Base-by-base conservation (phyloP, 192 early-diverging fungal genomes). In the Mycoemilia scoparia region DNA sequence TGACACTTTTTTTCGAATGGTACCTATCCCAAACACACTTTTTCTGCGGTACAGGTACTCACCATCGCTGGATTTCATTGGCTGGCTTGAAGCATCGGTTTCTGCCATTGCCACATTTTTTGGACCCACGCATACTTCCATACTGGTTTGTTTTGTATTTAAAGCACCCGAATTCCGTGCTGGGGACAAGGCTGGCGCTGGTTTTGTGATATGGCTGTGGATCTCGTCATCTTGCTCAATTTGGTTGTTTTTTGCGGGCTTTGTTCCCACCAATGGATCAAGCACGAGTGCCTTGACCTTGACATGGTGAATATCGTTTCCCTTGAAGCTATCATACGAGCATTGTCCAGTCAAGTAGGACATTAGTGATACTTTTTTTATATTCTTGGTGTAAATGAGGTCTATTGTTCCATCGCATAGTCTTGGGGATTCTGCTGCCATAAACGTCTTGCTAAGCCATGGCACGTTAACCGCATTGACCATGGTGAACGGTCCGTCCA, bases 381-480 rank as follows among this genome's bases (percentile, higher is more conserved):
- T 61, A 4, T 36, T 20, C 17, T 68, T 47, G 5, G 61, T 57
- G 26, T 51, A 74, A 27, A 70, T 49, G 24, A 71, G 38, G 36
- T 69, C 47, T 11, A 74, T 41, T 3, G 39, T 43, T 1, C 76
- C 70, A 40, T 71, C 60, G 10, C 51, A 54, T 6, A 74, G 51
- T n/a, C 62, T 56, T 11, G 64, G 51, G 16, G 24, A 32, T 11
- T 62, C 59, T 13, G 67, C 57, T 2, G 65, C 66, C 30, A 69
- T 30, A 39, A 68, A 69, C 24, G 54, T 49, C 21, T 47, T 46
- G 13, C 66, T 49, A 12, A 79, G 57, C 69, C 69, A 79, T 1
- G 76, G 54, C 21, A 71, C 54, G 44, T 73, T 79, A 29, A 60
- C 64, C 12, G 71, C 69, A 12, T 61, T 54, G 4, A 75, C 38